These are phyloP conservation scores for Pisolithus tinctorius DNA, from an alignment of 768 basidiomycete genomes.

Conservation along the genomic window DNA sequence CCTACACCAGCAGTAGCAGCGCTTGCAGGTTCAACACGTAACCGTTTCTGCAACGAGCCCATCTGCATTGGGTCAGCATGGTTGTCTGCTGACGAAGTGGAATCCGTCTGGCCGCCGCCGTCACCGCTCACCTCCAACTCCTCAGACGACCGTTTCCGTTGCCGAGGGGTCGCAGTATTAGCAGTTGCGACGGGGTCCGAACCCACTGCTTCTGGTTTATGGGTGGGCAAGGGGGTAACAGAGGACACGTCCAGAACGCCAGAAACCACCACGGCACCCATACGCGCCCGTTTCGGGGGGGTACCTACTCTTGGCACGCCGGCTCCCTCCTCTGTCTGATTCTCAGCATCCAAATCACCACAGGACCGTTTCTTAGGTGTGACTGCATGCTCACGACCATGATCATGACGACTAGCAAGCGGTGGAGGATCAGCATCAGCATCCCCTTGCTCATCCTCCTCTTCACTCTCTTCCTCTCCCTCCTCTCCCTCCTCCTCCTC, in stretches of 20 bases:
- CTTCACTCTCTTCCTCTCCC: conserved; percentile 25
- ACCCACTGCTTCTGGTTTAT: not conserved
- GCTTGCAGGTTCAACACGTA: conserved; percentile 18
- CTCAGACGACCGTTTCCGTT: conserved; percentile 45
- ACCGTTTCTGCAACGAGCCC: conserved; percentile 17
- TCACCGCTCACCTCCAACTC: conserved; percentile 31
- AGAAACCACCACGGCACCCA: conserved; percentile 5
- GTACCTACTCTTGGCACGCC: conserved; percentile 19
- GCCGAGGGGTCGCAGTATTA: conserved; percentile 13
- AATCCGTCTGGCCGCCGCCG: not conserved
- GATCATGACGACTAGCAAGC: conserved; percentile 4
- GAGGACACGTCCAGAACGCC: not conserved
- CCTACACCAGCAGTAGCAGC: not conserved
- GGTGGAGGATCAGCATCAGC: conserved; percentile 1
- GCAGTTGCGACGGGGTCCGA: not conserved
- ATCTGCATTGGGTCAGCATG: conserved; percentile 7
- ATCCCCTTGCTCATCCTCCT: conserved; percentile 13
- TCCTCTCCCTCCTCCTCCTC: conserved; percentile 22
- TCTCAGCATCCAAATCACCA: conserved; percentile 30
- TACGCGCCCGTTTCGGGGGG: conserved; percentile 36
- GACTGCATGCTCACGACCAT: conserved; percentile 4
- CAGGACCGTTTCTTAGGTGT: conserved; percentile 32
- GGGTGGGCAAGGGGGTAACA: not conserved
- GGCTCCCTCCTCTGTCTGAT: not conserved
- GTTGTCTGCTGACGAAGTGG: conserved; percentile 7